Conservation (phyloP, 805 yeast species). For the Yarrowia sp. region DNA sequence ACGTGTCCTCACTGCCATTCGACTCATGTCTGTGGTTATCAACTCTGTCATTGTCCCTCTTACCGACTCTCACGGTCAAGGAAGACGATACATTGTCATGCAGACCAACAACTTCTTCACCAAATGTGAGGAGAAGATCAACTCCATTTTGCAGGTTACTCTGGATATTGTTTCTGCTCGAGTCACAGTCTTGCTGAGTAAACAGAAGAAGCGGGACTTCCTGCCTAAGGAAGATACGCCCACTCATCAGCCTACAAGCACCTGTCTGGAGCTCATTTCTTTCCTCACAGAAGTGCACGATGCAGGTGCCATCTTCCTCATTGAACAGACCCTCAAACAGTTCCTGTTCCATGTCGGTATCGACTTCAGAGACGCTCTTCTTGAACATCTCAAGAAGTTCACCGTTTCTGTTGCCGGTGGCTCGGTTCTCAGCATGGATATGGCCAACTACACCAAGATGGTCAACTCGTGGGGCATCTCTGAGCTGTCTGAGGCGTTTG, state of each 20-base stretch:
- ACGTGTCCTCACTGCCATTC: constrained; percentile 64
- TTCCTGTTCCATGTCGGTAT: constrained; percentile 65
- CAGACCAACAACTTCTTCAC: constrained; percentile 67
- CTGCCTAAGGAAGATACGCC: constrained; percentile 55
- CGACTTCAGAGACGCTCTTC: constrained; percentile 62
- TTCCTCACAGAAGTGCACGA: constrained; percentile 57
- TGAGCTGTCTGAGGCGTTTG: constrained; percentile 67
- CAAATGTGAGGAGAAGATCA: constrained; percentile 69
- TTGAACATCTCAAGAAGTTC: constrained; percentile 76
- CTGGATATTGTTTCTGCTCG: constrained; percentile 61
- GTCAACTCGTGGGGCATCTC: constrained; percentile 72
- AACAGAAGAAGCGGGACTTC: constrained; percentile 80
- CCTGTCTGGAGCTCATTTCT: constrained; percentile 68
- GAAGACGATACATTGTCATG: constrained; percentile 65
- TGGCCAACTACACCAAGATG: constrained; percentile 73
- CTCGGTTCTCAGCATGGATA: constrained; percentile 75
- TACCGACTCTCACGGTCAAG: constrained; percentile 63
- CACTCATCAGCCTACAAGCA: constrained; percentile 53
- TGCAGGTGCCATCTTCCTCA: constrained; percentile 52
- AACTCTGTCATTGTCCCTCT: constrained; percentile 79
- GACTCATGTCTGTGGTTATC: constrained; percentile 71
- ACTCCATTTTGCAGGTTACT: constrained; percentile 66
- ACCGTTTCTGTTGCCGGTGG: constrained; percentile 85
- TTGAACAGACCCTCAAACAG: constrained; percentile 57
- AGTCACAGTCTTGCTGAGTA: constrained; percentile 59